A percentile compares a stretch with the other conserved stretches of the same genome.
Evolutionary conservation across 371 early-diverging fungal species (phyloP).

Genomic region (Rhizomucor miehei): DNA sequence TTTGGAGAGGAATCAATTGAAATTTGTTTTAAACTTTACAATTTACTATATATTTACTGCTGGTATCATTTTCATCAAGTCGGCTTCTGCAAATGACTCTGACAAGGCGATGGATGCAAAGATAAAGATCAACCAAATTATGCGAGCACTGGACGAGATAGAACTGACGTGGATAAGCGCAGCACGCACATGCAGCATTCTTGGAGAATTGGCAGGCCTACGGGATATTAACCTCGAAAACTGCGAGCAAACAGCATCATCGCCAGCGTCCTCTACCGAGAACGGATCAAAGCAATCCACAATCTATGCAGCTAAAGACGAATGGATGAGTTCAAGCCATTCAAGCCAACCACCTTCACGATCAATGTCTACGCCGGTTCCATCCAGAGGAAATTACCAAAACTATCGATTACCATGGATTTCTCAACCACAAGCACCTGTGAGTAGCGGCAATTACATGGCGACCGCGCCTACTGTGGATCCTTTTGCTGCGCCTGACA

Average conservation of each 20-base stretch:
- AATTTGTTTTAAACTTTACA: constrained; percentile 31
- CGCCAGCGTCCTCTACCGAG: constrained; percentile 13
- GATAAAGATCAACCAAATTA: constrained; percentile 28
- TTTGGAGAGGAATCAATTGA: constrained; percentile 27
- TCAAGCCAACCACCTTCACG: not conserved
- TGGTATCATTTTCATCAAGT: constrained; percentile 34
- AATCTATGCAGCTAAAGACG: not conserved
- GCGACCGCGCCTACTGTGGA: constrained; percentile 23
- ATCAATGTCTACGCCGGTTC: not conserved
- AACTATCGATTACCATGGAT: not conserved
- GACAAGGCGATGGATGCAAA: constrained; percentile 26
- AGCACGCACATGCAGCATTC: constrained; percentile 33
- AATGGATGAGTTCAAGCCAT: not conserved
- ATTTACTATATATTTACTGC: constrained; percentile 43
- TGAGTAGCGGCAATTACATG: not conserved
- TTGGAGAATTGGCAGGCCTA: constrained; percentile 42
- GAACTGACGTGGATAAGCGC: constrained; percentile 37
- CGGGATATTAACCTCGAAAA: constrained; percentile 29
- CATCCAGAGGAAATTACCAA: not conserved
- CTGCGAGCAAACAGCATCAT: constrained; percentile 4
- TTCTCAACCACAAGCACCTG: not conserved
- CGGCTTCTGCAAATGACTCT: constrained; percentile 25
- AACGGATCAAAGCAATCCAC: constrained; percentile 14
- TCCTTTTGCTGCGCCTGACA: constrained; percentile 39
- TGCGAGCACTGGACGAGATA: constrained; percentile 35